Conservation (phyloP, 805 yeast genomes). For the Myxozyma udenii region DNA sequence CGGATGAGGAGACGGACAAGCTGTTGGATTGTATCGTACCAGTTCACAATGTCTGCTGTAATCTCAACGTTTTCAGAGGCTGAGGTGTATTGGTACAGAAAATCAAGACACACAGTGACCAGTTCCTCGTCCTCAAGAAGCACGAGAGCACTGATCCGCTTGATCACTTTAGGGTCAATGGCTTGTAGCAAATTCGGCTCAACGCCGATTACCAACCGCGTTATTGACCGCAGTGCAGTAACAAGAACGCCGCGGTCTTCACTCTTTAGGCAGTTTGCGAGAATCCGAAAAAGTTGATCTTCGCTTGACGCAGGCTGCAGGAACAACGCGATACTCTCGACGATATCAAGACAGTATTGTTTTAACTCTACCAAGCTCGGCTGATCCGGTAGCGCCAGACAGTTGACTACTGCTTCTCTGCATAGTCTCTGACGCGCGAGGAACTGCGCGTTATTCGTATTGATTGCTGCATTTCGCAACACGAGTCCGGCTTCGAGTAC, state of each 20-base stretch:
- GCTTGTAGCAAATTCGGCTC: constrained; percentile 47
- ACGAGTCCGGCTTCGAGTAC: constrained; percentile 57
- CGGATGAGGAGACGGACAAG: constrained; percentile 30
- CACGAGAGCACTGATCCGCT: constrained; percentile 56
- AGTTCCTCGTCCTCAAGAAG: constrained; percentile 69
- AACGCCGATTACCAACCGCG: constrained; percentile 71
- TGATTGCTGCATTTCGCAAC: constrained; percentile 79
- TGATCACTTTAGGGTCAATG: constrained; percentile 48
- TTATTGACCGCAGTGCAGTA: constrained; percentile 68
- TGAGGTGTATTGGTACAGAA: constrained; percentile 75
- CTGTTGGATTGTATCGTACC: constrained; percentile 43
- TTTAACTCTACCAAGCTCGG: constrained; percentile 53
- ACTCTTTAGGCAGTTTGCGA: constrained; percentile 52
- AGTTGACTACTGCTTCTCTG: constrained; percentile 46
- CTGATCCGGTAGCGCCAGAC: constrained; percentile 37
- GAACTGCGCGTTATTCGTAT: constrained; percentile 74
- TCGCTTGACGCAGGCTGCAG: constrained; percentile 19
- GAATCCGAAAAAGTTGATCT: constrained; percentile 62
- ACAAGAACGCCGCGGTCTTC: constrained; percentile 69
- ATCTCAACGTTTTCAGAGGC: constrained; percentile 55
- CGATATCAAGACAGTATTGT: constrained; percentile 68
- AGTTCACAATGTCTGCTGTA: constrained; percentile 47
- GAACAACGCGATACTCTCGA: constrained; percentile 66
- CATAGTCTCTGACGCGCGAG: constrained; percentile 56
- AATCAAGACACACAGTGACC: constrained; percentile 68